Conservation (phyloP, 2,329 filamentous ascomycete species). For the Xylariales sp. region DNA sequence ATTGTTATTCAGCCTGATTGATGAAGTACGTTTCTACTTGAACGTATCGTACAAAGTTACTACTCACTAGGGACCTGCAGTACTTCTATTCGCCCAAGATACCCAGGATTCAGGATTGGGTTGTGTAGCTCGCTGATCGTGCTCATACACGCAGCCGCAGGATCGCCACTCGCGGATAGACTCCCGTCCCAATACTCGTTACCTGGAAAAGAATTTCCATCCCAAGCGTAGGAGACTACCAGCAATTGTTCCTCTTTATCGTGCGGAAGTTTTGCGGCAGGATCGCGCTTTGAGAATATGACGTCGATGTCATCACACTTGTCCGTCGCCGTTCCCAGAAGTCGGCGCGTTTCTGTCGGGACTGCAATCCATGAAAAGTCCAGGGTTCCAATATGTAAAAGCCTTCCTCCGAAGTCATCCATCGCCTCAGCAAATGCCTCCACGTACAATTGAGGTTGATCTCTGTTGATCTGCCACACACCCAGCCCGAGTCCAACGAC, state of each 20-base stretch:
- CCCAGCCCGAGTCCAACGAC: slow-evolving; percentile 29
- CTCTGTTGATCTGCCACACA: slow-evolving; percentile 15
- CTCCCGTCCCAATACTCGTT: slow-evolving; percentile 27
- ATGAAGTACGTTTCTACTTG: too few relatives aligned
- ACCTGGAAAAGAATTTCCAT: slow-evolving; percentile 27
- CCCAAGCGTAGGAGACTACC: slow-evolving; percentile 29
- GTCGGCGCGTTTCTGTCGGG: not conserved
- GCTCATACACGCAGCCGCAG: slow-evolving; percentile 29
- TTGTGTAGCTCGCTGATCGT: slow-evolving; percentile 30
- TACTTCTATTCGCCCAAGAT: slow-evolving; percentile 19
- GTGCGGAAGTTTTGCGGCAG: slow-evolving; percentile 18
- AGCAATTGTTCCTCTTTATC: slow-evolving; percentile 18
- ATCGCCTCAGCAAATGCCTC: slow-evolving; percentile 17
- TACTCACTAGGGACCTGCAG: too few relatives aligned
- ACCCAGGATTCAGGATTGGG: slow-evolving; percentile 23
- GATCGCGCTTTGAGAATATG: slow-evolving; percentile 20
- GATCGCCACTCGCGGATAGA: slow-evolving; percentile 23
- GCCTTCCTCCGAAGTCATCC: slow-evolving; percentile 4
- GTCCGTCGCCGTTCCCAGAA: slow-evolving; percentile 1
- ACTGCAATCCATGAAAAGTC: slow-evolving; percentile 21
- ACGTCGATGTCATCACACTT: slow-evolving; percentile 12
- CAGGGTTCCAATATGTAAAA: slow-evolving; percentile 18
- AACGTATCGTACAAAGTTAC: too few relatives aligned
- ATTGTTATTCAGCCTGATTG: too few relatives aligned
- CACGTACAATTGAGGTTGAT: slow-evolving; percentile 18